A percentile compares a stretch with the other conserved stretches of the same genome.
These are phyloP conservation scores for Pseudozyma sp. DNA, from an alignment of 1,284 basidiomycete species.

Conservation along the genomic window DNA sequence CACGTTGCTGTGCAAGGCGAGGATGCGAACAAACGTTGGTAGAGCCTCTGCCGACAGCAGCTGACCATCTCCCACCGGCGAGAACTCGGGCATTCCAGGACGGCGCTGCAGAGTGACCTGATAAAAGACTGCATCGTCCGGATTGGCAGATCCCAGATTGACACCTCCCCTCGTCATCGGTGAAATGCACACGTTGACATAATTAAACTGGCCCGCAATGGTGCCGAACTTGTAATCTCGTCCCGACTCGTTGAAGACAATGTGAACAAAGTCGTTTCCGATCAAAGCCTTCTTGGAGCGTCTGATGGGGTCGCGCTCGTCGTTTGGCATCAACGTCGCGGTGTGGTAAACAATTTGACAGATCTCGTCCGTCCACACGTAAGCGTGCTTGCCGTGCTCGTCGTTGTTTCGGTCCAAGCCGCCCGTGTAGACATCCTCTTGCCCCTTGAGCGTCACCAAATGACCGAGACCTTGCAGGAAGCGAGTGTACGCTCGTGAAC, in stretches of 20 bases:
- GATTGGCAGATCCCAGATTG: slow-evolving; percentile 60
- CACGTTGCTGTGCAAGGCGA: slow-evolving; percentile 64
- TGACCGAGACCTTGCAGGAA: slow-evolving; percentile 91
- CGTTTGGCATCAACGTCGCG: slow-evolving; percentile 93
- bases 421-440: slow-evolving; percentile 87
- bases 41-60: slow-evolving; percentile 60
- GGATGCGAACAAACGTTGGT: slow-evolving; percentile 61
- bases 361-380: slow-evolving; percentile 99
- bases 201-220: slow-evolving; percentile 91
- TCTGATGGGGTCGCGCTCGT: slow-evolving; percentile 53
- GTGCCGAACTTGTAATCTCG: slow-evolving; percentile 86
- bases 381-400: slow-evolving; percentile 74
- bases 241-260: slow-evolving; percentile 86
- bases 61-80: slow-evolving; percentile 64
- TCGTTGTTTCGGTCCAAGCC: slow-evolving; percentile 89
- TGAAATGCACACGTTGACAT: slow-evolving; percentile 91
- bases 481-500: slow-evolving; percentile 91
- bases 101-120: slow-evolving; percentile 65
- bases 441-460: slow-evolving; percentile 86
- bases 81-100: slow-evolving; percentile 63
- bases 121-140: slow-evolving; percentile 63
- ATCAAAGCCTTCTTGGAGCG: slow-evolving; percentile 65
- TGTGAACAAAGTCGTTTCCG: slow-evolving; percentile 71
- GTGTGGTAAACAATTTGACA: slow-evolving; percentile 95
- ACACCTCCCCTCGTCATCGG: slow-evolving; percentile 60